These are phyloP conservation scores for Epichloe sibirici DNA, from an alignment of 2,329 filamentous ascomycete genomes.

Conservation along the genomic window DNA sequence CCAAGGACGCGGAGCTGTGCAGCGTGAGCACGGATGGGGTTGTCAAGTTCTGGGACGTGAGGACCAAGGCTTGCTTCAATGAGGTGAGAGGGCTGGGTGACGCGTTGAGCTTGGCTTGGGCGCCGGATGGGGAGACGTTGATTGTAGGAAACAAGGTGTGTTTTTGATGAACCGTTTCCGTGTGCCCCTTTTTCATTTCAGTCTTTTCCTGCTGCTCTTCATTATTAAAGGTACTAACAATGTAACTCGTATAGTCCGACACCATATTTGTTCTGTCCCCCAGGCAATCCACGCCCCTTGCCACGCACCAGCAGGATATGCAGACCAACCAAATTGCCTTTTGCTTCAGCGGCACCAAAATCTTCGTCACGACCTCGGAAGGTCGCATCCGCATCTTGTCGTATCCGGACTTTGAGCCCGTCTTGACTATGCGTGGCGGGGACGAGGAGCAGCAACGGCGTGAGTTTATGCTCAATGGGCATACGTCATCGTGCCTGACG, in stretches of 20 bases:
- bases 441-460: constrained; percentile 19
- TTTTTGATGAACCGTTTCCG: constrained; percentile 1
- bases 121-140: constrained; percentile 55
- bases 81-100: constrained; percentile 55
- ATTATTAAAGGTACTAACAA: neutral
- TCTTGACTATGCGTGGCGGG: constrained; percentile 35
- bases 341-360: constrained; percentile 57
- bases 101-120: constrained; percentile 62
- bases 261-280: constrained; percentile 51
- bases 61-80: constrained; percentile 57
- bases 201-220: neutral
- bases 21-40: constrained; percentile 63
- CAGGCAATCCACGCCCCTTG: constrained; percentile 39
- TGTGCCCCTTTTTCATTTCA: neutral
- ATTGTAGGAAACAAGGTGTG: constrained; percentile 62
- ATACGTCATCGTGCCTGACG: constrained; percentile 60
- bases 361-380: constrained; percentile 60
- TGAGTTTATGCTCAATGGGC: constrained; percentile 55
- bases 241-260: constrained; percentile 36
- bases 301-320: constrained; percentile 46
- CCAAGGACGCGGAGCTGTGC: constrained; percentile 64
- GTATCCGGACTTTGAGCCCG: constrained; percentile 50
- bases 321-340: constrained; percentile 65
- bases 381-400: constrained; percentile 59
- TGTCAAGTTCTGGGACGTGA: constrained; percentile 70